Base-by-base conservation (phyloP, 345 rosid species). In the Theobroma cacao region DNA sequence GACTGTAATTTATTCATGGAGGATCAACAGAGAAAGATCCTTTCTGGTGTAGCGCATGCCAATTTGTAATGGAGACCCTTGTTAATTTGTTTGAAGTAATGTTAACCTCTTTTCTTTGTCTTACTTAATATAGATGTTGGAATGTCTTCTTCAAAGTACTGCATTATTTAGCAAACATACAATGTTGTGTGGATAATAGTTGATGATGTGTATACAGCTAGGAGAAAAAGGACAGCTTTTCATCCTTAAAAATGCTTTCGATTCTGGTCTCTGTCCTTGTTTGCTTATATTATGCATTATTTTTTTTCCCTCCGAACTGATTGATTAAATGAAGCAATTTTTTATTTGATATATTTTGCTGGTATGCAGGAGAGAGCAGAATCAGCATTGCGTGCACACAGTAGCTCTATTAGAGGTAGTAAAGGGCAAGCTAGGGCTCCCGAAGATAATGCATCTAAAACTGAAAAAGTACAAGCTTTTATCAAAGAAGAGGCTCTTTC, bases 341-440 rank as follows among this genome's bases (percentile, higher is more conserved):
- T 65, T 26, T 67, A 64, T 53, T 45, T 70, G 28, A 65, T 80
- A 38, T 53, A 50, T 78, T 82, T 77, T 86, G 55, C 67, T 64
- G 77, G 53, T 56, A 18, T 86, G 70, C 83, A 96, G 99, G 99
- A 92, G 82, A 86, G 83, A 79, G 95, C 90, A 73, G 94, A 92
- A 68, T 96, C 97, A 48, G 97, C 89, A 47, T 80, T 96, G 62
- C 97, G 98, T 86, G 99, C 99, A 48, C 91, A 90, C 56, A 94
- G 99, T 84, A 94, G 97, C 82, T 96, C 99, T 75, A 80, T 90
- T 70, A 91, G 80, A 85, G 87, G 91, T 77, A 83, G 84, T 82
- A 82, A 78, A 86, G 80, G 73, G 62, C 87, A 78, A 77, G 75
- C 77, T 61, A 82, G 82, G 77, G 75, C 80, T 79, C 91, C 87